Conservation (phyloP, 2,329 filamentous ascomycete genomes). For the Moelleriella libera region DNA sequence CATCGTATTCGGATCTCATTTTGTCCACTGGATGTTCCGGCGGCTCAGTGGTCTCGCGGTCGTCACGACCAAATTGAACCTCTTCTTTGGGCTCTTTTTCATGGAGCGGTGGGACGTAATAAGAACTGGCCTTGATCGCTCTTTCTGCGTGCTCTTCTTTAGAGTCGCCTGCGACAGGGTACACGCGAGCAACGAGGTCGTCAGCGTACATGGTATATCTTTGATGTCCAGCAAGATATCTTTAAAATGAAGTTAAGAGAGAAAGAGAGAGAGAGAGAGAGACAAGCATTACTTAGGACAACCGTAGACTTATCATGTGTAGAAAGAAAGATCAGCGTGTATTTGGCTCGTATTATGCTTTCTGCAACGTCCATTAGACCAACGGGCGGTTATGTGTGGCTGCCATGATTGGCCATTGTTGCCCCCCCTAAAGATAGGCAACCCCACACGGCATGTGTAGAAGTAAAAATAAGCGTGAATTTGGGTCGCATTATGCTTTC, state of each 20-base stretch:
- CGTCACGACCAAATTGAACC: constrained; percentile 1
- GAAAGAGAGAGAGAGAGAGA: background rate
- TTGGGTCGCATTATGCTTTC: no score
- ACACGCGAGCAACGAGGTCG: constrained; percentile 5
- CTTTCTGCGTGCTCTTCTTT: background rate
- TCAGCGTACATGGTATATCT: constrained; percentile 1
- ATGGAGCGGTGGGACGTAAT: background rate
- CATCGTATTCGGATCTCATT: background rate
- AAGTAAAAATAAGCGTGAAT: no score
- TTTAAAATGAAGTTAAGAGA: no score
- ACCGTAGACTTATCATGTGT: no score
- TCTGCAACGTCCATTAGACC: no score
- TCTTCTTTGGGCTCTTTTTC: background rate
- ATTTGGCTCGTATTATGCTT: no score
- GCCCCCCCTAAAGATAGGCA: no score
- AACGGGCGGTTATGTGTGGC: no score
- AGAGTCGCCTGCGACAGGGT: background rate
- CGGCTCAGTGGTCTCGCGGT: constrained; percentile 2
- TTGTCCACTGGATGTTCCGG: background rate
- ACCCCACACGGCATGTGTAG: no score
- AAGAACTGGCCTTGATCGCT: background rate
- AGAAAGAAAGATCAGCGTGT: no score
- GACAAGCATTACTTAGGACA: no score
- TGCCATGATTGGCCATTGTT: no score
- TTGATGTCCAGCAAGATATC: background rate